Evolutionary conservation across 2,329 filamentous ascomycete genomes (phyloP), one percentile per base, ranked within the genome.

Genomic region (Aspergillus pseudonomiae): DNA sequence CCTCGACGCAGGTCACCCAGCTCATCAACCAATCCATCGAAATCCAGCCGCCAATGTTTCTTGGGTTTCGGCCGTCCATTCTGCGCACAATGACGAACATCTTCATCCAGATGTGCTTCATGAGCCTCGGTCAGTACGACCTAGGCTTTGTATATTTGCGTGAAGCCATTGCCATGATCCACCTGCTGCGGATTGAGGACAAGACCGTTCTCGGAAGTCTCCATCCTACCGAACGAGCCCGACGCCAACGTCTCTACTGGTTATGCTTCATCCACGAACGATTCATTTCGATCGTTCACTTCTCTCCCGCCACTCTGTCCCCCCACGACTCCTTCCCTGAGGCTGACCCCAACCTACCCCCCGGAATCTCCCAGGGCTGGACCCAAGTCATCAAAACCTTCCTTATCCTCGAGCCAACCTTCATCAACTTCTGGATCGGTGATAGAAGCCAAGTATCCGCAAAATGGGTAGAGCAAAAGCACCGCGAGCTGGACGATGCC

Each of bases 241-340:
- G 77, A 56, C 71, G 81, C 56, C 83, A 85, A 65, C 77, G 85
- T 3, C 71, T 85, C 1, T 86, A 86, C 70, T 87, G 85, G 84
- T 80, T 85, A 65, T 80, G 80, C 14, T 86, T 83, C 67, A 84
- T 87, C 36, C 84, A 86, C 63, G 85, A 87, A 69, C 81, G 85
- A 19, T 87, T 86, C 68, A 69, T 84, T n/a, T 82, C 82, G 39
- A 81, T 86, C 30, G 75, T 83, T 4, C 80, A 84, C 45, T 84
- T 84, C 50, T 81, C 81, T 6, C 76, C 74, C n/a, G 75, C 78
- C 5, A 77, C 78, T 11, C 68, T 82, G n/a, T 75, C 74, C 6
- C 77, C 79, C 14, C 73, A 81, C 21, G 72, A 73, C 14, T 70
- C 69, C 3, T 70, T 79, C 6, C 81, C 80, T 0, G 78, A 80